Evolutionary conservation across 139 green algal species (phyloP), one percentile per base, ranked within the genome.

Genomic region (Chloropicon primus): DNA sequence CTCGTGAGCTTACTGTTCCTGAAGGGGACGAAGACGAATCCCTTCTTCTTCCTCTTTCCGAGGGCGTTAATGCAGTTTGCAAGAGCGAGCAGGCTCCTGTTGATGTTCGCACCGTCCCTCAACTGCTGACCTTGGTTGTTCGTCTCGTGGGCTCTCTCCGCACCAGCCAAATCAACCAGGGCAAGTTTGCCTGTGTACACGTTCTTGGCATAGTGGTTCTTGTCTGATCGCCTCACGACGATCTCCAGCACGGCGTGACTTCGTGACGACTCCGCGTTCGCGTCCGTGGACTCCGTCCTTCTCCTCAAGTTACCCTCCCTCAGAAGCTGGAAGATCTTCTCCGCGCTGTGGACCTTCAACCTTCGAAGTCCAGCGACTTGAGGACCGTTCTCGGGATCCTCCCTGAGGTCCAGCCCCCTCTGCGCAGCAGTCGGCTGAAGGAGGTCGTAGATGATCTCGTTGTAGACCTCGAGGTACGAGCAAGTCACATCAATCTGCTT

Each of bases 11-110:
- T 84, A 28, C 29, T 72, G 72, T 85, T 77, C 21, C 77, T 72
- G 71, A 79, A 84, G 2, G 82, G 82, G 24, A 86, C 77, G 73
- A 80, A 83, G 1, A 80, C 78, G 1, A 78, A 71, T 1, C 71
- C 75, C 82, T 87, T 88, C 80, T 81, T 28, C 82, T 87, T 88
- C 80, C 28, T 54, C 79, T 85, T 84, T 26, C 87, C 90, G 25
- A 96, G 78, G 21, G 90, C 91, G 76, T 93, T 94, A 83, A 97
- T 95, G 87, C 89, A 94, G 85, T 96, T 96, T 27, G 89, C 89
- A 1, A 97, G 90, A 1, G 92, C 89, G 24, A 94, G 83, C 62
- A 97, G 80, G 2, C 84, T 91, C 27, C 74, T 82, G 83, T 95
- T 95, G 81, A 95, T 95, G 83, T 92, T 91, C 25, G 88, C 87